Evolutionary conservation across 2,329 filamentous ascomycete genomes (phyloP), one percentile per base, ranked within the genome.

Genomic region (Eutypella sp.): DNA sequence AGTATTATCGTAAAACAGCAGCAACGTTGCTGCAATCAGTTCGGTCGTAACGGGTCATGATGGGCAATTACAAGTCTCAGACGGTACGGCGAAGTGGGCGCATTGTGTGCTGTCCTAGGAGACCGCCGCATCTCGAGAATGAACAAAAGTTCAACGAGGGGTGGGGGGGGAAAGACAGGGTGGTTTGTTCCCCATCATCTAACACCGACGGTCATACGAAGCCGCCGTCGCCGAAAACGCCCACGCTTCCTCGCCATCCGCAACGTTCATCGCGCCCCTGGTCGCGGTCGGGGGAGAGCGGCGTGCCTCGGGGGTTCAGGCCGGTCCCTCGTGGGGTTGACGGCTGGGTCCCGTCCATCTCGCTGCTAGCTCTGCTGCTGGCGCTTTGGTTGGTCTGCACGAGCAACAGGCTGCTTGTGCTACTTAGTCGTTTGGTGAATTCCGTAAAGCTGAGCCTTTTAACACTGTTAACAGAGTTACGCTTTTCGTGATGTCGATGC

Each of bases 401-500:
- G 39, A 82, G 68, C 44, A 84, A 67, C 57, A 81, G 64, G 60
- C 75, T 81, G 58, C 76, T 81, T 42, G 78, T 81, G 59, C 75
- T 81, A 54, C 78, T 82, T 44, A 84, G 61, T 50, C 78, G 69
- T 59, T 78, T 79, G 40, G 78, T 76, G 51, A 82, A 79, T 44
- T 84, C 80, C 54, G 72, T 76, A 53, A 84, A 81, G 65, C 76
- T 81, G 45, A 81, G 70, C 48, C 77, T 71, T 66, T 82, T 82
- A 40, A 67, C 66, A 58, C 75, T 80, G 10, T 74, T 75, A 34
- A 67, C 67, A 23, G 79, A 82, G 40, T 70, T 67, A 25, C 76
- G 73, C 52, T 78, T 76, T 44, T 77, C 73, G 40, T 59, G 58
- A 45, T 56, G 58, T 38, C 62, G 48, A 44, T 59, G 59, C 44